Evolutionary conservation across 2,329 filamentous ascomycete species (phyloP).

Genomic region (Corinectria fuckeliana): DNA sequence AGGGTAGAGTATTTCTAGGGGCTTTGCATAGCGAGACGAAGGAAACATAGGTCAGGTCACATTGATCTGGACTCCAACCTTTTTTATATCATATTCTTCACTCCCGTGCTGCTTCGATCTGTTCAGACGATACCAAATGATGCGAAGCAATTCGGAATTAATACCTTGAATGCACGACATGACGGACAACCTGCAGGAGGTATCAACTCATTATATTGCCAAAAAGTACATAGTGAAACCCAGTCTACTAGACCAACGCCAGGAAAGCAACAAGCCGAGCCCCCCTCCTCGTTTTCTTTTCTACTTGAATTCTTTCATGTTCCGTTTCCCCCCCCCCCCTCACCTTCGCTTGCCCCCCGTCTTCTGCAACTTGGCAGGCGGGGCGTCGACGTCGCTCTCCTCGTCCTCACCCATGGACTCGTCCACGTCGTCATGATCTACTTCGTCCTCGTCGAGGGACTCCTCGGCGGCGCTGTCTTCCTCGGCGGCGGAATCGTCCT

Average conservation of each 20-base stretch:
- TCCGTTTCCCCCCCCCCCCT: slow-evolving; percentile 14
- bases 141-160: not conserved
- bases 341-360: slow-evolving; percentile 34
- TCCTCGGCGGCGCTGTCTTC: slow-evolving; percentile 55
- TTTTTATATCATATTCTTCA: not conserved
- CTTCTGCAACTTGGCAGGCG: slow-evolving; percentile 52
- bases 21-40: slow-evolving; percentile 5
- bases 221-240: slow-evolving; percentile 35
- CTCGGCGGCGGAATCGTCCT: slow-evolving; percentile 53
- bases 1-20: slow-evolving; percentile 8
- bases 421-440: slow-evolving; percentile 63
- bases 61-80: not conserved
- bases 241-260: slow-evolving; percentile 40
- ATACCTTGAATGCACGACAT: not conserved
- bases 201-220: slow-evolving; percentile 40
- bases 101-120: not conserved
- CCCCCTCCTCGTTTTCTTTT: slow-evolving; percentile 17
- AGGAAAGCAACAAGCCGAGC: slow-evolving; percentile 29
- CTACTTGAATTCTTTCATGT: slow-evolving; percentile 18
- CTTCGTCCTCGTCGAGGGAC: slow-evolving; percentile 64
- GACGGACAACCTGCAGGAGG: slow-evolving; percentile 20
- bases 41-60: not conserved
- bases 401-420: slow-evolving; percentile 64
- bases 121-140: not conserved
- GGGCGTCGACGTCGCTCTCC: slow-evolving; percentile 57